Base-by-base conservation (phyloP, 2,329 filamentous ascomycete species). In the Colletotrichum viniferum region DNA sequence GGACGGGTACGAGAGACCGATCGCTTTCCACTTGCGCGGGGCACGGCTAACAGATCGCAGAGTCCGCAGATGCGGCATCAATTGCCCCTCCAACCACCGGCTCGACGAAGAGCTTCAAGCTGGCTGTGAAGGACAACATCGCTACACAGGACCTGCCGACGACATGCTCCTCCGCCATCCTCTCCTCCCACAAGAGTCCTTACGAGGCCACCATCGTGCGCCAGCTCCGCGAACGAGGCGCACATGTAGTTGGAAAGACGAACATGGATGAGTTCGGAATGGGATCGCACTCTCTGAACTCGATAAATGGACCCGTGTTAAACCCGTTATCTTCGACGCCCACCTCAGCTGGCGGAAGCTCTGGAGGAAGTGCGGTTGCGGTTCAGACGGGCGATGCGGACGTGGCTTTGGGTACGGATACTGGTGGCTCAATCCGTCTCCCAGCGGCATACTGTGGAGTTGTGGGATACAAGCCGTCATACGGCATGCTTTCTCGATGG, bases 231-330 rank as follows among this genome's bases (percentile, higher is more conserved):
- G 82, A 86, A 32, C 88, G 90, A 7, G 94, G 93, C 56, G 92
- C 91, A 7, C 83, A 89, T 7, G 83, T 96, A 3, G 88, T 92
- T 2, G 94, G 94, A 8, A 98, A 98, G 84, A 96, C 95, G 3
- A 98, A 98, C 82, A 92, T 98, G 88, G 97, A 98, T 85, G 97
- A 98, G 82, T 98, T 98, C 82, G 96, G 96, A 32, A 98, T 98
- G 96, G 96, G 96, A 3, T 97, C 95, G 10, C 93, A 98, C 79
- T 96, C 95, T 3, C 86, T 86, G 67, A 92, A 93, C 80, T 96
- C 95, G 1, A 85, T 88, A 70, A 92, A 93, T 79, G 94, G 94
- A 2, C 82, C 91, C 2, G 94, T 96, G 6, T 86, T 83, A 68
- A 92, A 90, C 76, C 86, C 85, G 9, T 83, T 86, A 68, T 75